Evolutionary conservation across 129 eudicot species (phyloP).

Genomic region (Helianthus tuberosus): DNA sequence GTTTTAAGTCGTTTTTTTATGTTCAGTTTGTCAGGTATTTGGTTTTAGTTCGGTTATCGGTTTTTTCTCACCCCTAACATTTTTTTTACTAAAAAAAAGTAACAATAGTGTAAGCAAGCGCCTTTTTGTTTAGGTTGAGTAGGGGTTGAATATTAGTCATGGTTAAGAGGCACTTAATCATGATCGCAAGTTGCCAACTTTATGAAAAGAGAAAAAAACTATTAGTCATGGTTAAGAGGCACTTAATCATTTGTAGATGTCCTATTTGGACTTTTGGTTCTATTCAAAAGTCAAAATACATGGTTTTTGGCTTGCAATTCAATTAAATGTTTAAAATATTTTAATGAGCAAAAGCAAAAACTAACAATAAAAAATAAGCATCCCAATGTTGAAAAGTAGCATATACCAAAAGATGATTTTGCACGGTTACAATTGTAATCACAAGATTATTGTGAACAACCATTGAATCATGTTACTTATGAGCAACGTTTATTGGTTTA

Average conservation of each 20-base stretch:
- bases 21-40: too few species aligned
- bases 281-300: conserved; percentile 17
- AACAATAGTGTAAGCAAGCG: too few species aligned
- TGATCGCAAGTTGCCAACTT: too few species aligned
- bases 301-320: conserved; percentile 1
- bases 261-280: conserved; percentile 24
- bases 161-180: too few species aligned
- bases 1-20: too few species aligned
- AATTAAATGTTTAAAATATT: neutral
- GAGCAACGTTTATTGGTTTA: too few species aligned
- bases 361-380: neutral
- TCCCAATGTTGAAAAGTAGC: neutral
- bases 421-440: neutral
- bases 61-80: too few species aligned
- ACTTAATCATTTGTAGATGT: neutral
- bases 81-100: too few species aligned
- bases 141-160: too few species aligned
- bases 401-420: neutral
- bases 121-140: too few species aligned
- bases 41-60: too few species aligned
- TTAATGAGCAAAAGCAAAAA: neutral
- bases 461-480: neutral
- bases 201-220: neutral
- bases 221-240: conserved; percentile 27
- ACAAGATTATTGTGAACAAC: neutral